Base-by-base conservation (phyloP, 2,329 filamentous ascomycete genomes). In the Fusarium mundagurra region DNA sequence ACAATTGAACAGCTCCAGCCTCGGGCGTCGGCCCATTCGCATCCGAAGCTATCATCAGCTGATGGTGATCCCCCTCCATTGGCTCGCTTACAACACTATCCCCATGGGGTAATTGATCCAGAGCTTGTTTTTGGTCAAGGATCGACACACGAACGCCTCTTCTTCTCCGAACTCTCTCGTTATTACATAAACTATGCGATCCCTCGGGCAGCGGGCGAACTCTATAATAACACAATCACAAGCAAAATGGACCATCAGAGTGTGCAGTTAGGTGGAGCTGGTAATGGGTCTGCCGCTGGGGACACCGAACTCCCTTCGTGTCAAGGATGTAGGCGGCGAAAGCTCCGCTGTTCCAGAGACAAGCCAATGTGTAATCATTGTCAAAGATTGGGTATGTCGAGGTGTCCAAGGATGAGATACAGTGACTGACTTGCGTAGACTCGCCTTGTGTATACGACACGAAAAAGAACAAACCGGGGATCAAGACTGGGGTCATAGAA, bases 301-400 rank as follows among this genome's bases (percentile, higher is more conserved):
- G 72, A 74, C 27, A 20, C 59, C 39, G 71, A 74, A 22, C 20
- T 72, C 11, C 71, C 72, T 17, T 72, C 72, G 17, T 78, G 75
- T 36, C 75, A 77, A 17, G 75, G 75, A 11, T 77, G 75, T 41
- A 64, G 75, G 4, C 61, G 72, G 55, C 71, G 75, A 14, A 77
- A 77, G 27, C 60, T 77, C 22, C 65, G 70, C 38, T 77, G 75
- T 22, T 76, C 73, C 6, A 45, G 75, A 29, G 75, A 76, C 24
- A 64, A 73, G 29, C 75, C 75, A 11, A 61, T 31, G 14, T 77
- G 75, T 45, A 76, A 64, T 16, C 75, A 77, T 39, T 77, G 75
- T 6, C 66, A 59, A 20, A 64, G 75, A 33, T 29, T 77, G 13
- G 71, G 75, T 76, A 33, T 10, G 68, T 51, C 1, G 1, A 17